phyloP scores from a whole-genome alignment of 2,329 filamentous ascomycete genomes.

The Cylindrodendrum hubeiense region DNA sequence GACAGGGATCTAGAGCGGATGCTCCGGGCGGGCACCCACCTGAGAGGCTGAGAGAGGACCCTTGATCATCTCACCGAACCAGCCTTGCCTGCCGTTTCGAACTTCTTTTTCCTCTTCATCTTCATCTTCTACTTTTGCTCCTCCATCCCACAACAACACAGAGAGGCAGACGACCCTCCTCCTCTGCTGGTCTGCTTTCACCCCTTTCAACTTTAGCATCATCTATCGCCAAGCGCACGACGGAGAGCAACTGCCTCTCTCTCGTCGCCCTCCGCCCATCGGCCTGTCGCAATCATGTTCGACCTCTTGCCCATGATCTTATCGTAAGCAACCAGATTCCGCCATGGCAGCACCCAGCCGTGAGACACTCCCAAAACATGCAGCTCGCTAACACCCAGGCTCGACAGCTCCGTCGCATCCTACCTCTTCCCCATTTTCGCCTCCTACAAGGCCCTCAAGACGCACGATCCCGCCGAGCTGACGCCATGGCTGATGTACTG shows the following conservation, averaged over 20 bases:
- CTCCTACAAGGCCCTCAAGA: conserved; percentile 97
- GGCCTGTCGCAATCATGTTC: conserved; percentile 70
- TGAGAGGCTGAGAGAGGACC: conserved; percentile 16
- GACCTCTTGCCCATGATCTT: conserved; percentile 82
- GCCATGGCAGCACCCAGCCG: background rate
- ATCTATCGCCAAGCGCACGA: background rate
- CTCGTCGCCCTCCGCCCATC: conserved; percentile 12
- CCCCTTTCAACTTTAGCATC: background rate
- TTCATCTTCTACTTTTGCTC: conserved; percentile 2
- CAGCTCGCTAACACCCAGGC: conserved; percentile 23
- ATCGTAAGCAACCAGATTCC: conserved; percentile 68
- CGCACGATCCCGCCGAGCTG: conserved; percentile 87
- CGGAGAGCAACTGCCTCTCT: conserved; percentile 18
- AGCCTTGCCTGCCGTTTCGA: conserved; percentile 17
- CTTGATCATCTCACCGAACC: background rate
- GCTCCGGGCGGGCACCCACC: conserved; percentile 35
- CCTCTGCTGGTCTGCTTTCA: background rate
- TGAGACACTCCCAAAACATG: conserved; percentile 15
- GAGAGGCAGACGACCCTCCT: background rate
- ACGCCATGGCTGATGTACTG: conserved; percentile 99
- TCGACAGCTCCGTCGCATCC: conserved; percentile 80
- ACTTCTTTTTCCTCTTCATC: background rate
- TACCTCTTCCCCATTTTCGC: conserved; percentile 96
- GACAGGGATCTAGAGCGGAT: conserved; percentile 23
- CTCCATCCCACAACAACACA: background rate